Conservation (phyloP, 140 eudicot species). For the Ambrosia hybrid region DNA sequence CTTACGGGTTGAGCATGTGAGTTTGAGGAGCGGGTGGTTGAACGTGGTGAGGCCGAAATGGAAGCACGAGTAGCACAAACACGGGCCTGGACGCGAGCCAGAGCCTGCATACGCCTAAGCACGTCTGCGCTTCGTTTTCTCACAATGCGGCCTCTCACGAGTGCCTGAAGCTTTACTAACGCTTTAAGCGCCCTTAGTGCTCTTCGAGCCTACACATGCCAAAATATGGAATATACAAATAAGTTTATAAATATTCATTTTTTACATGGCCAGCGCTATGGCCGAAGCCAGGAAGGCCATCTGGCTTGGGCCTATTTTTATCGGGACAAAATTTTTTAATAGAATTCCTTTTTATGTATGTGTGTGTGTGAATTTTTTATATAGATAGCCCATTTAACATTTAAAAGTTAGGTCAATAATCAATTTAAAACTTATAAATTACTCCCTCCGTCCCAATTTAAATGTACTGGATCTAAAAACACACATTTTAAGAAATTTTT, state of each 20-base stretch:
- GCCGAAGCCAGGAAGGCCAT: too few species aligned
- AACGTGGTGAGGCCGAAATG: slow-evolving; percentile 47
- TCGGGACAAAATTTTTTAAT: too few species aligned
- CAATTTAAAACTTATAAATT: too few species aligned
- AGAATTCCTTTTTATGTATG: too few species aligned
- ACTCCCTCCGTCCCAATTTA: too few species aligned
- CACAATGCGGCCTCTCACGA: slow-evolving; percentile 91
- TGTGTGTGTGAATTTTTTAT: too few species aligned
- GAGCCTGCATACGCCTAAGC: slow-evolving; percentile 90
- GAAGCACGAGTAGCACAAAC: slow-evolving; percentile 62
- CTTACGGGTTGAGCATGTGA: slow-evolving; percentile 51
- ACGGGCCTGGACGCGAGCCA: slow-evolving; percentile 93
- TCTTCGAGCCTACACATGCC: slow-evolving; percentile 68
- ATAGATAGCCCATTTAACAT: too few species aligned
- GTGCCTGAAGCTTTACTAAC: slow-evolving; percentile 89
- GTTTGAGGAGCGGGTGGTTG: slow-evolving; percentile 47
- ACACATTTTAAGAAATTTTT: too few species aligned
- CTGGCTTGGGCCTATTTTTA: too few species aligned
- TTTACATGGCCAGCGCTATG: not conserved
- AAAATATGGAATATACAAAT: slow-evolving; percentile 1
- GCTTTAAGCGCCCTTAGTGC: slow-evolving; percentile 87
- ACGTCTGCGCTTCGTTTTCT: slow-evolving; percentile 84
- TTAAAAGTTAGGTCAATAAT: too few species aligned
- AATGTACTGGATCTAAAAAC: too few species aligned
- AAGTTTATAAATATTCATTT: not conserved